A percentile compares a stretch with the other conserved stretches of the same genome.
Conservation (phyloP, 495 filamentous ascomycete species). For the Penicillium diatomitis region DNA sequence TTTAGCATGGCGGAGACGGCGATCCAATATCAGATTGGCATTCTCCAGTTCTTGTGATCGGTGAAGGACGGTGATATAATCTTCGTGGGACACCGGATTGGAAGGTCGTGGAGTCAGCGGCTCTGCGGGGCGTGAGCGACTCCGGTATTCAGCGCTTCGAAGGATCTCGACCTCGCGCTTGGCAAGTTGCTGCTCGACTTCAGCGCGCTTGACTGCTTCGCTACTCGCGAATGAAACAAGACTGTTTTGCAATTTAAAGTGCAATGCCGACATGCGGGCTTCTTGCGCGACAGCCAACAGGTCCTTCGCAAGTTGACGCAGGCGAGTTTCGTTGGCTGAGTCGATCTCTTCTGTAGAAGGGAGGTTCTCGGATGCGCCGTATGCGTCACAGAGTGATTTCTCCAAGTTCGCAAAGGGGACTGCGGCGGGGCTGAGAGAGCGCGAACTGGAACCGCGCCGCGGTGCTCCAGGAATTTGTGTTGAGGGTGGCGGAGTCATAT, state of each 20-base stretch:
- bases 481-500: constrained; percentile 68
- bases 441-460: constrained; percentile 31
- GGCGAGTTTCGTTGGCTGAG: constrained; percentile 46
- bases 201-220: constrained; percentile 78
- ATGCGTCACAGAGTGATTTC: constrained; percentile 42
- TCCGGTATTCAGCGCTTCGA: constrained; percentile 45
- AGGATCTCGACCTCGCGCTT: constrained; percentile 83
- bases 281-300: constrained; percentile 46
- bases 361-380: constrained; percentile 41
- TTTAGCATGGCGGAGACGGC: constrained; percentile 61
- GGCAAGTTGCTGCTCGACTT: constrained; percentile 90
- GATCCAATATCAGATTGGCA: constrained; percentile 53
- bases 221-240: constrained; percentile 78
- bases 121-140: constrained; percentile 30
- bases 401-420: constrained; percentile 52
- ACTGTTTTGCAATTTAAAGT: constrained; percentile 87
- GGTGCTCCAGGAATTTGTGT: constrained; percentile 49
- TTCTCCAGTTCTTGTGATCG: constrained; percentile 52
- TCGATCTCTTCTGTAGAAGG: constrained; percentile 58
- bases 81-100: constrained; percentile 23
- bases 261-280: constrained; percentile 72
- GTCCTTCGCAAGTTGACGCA: constrained; percentile 51
- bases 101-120: constrained; percentile 19
- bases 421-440: constrained; percentile 29
- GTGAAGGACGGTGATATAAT: constrained; percentile 35